phyloP scores from a whole-genome alignment of 345 rosid genomes.

The Reutealis trisperma region DNA sequence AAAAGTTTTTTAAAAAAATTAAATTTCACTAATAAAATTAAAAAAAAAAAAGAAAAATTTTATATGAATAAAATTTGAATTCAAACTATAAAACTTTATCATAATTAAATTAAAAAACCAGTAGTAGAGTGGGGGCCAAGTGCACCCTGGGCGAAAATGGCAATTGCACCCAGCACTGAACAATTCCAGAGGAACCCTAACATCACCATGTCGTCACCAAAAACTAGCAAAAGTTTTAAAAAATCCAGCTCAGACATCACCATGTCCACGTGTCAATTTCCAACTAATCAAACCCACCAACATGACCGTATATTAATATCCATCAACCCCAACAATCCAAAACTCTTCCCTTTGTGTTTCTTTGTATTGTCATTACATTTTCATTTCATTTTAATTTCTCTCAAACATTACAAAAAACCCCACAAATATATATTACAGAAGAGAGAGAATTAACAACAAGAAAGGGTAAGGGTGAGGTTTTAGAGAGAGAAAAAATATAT shows the following conservation, averaged over 20 bases:
- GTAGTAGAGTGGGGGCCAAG: slow-evolving; percentile 10
- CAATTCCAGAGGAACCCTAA: slow-evolving; percentile 16
- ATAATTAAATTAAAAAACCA: too few relatives aligned
- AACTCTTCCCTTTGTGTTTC: slow-evolving; percentile 4
- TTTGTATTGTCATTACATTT: neutral
- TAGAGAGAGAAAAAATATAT: slow-evolving; percentile 11
- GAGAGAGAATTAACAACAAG: too few relatives aligned
- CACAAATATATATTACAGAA: too few relatives aligned
- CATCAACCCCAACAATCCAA: slow-evolving; percentile 19
- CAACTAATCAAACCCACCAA: slow-evolving; percentile 12
- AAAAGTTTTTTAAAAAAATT: too few relatives aligned
- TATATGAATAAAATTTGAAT: too few relatives aligned
- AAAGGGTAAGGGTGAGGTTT: neutral
- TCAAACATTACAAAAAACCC: neutral
- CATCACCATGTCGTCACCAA: slow-evolving; percentile 36
- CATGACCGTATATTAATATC: slow-evolving; percentile 27
- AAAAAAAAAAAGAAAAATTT: too few relatives aligned
- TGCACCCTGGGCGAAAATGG: slow-evolving; percentile 19
- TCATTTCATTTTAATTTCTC: neutral
- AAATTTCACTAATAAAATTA: too few relatives aligned
- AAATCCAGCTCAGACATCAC: slow-evolving; percentile 21
- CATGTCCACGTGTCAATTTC: slow-evolving; percentile 30
- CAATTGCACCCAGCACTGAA: slow-evolving; percentile 18
- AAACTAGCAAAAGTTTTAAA: slow-evolving; percentile 14
- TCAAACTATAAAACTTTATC: too few relatives aligned